phyloP scores from a whole-genome alignment of 2,329 filamentous ascomycete species.

The Aspergillus calidoustus region DNA sequence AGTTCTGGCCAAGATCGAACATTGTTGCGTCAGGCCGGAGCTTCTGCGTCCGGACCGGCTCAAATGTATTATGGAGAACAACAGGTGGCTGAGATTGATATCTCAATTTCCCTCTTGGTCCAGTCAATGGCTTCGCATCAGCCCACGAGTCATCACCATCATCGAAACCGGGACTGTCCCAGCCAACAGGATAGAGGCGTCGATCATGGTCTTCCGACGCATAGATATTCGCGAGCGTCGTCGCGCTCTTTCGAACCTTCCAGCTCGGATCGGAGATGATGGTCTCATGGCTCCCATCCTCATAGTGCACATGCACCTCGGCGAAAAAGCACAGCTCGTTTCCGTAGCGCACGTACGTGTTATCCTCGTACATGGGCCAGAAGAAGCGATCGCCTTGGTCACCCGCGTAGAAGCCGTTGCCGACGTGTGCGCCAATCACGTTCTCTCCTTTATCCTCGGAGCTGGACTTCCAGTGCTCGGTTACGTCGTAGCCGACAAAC shows the following conservation, averaged over 20 bases:
- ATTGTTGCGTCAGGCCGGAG: constrained; percentile 22
- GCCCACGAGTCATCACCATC: constrained; percentile 18
- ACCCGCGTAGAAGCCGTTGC: constrained; percentile 54
- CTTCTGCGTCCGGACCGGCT: constrained; percentile 18
- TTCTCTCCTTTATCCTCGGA: constrained; percentile 33
- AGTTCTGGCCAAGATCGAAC: constrained; percentile 31
- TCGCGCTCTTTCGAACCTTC: constrained; percentile 28
- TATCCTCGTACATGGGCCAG: constrained; percentile 34
- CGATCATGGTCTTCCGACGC: constrained; percentile 30
- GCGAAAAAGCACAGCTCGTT: constrained; percentile 34
- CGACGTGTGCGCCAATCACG: constrained; percentile 44
- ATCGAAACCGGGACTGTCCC: constrained; percentile 24
- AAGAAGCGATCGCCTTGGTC: constrained; percentile 32
- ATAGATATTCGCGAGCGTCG: constrained; percentile 31
- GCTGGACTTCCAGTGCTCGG: constrained; percentile 31
- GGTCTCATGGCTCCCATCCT: constrained; percentile 22
- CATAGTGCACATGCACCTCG: constrained; percentile 29
- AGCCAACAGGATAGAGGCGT: constrained; percentile 25
- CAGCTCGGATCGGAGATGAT: constrained; percentile 30
- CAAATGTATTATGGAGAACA: constrained; percentile 28
- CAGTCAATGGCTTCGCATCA: constrained; percentile 28
- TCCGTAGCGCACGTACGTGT: constrained; percentile 32
- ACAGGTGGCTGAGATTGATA: constrained; percentile 31
- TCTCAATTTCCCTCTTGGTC: constrained; percentile 26
- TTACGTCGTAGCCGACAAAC: constrained; percentile 51